Evolutionary conservation across 495 filamentous ascomycete species (phyloP).

Genomic region (Geoglossum glabrum): DNA sequence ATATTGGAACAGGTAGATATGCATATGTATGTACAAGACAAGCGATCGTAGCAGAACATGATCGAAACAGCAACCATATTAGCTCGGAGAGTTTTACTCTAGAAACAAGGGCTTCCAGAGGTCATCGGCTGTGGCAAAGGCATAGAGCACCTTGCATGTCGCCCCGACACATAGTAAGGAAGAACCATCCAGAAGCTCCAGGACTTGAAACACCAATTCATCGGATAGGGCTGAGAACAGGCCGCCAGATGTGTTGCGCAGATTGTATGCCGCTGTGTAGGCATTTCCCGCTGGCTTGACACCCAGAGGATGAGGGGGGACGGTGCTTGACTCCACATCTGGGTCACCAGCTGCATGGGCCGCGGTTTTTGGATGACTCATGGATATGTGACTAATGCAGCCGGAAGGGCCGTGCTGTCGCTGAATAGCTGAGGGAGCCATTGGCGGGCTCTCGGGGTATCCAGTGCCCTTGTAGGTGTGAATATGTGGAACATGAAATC

Average conservation of each 20-base stretch:
- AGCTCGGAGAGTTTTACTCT: conserved; percentile 39
- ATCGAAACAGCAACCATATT: not conserved
- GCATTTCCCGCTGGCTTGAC: conserved; percentile 82
- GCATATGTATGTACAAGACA: not conserved
- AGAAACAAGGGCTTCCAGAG: conserved; percentile 78
- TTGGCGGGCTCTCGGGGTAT: not conserved
- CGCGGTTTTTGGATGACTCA: not conserved
- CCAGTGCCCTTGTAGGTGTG: not conserved
- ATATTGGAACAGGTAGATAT: not conserved
- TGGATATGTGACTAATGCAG: not conserved
- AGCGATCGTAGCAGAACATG: not conserved
- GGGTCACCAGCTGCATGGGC: not conserved
- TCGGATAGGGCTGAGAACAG: conserved; percentile 48
- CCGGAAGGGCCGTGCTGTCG: not conserved
- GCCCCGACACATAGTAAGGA: conserved; percentile 47
- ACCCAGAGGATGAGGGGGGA: conserved; percentile 65
- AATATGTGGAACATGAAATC: not conserved
- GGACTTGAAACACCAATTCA: conserved; percentile 53
- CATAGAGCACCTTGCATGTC: conserved; percentile 78
- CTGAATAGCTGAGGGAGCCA: not conserved
- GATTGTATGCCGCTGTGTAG: conserved; percentile 41
- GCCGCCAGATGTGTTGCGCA: conserved; percentile 13
- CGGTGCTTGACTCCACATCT: conserved; percentile 19
- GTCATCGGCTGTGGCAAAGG: conserved; percentile 68
- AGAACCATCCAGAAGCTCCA: conserved; percentile 51